Conservation (phyloP, 2,329 filamentous ascomycete genomes). For the Colletotrichum chlorophyti region DNA sequence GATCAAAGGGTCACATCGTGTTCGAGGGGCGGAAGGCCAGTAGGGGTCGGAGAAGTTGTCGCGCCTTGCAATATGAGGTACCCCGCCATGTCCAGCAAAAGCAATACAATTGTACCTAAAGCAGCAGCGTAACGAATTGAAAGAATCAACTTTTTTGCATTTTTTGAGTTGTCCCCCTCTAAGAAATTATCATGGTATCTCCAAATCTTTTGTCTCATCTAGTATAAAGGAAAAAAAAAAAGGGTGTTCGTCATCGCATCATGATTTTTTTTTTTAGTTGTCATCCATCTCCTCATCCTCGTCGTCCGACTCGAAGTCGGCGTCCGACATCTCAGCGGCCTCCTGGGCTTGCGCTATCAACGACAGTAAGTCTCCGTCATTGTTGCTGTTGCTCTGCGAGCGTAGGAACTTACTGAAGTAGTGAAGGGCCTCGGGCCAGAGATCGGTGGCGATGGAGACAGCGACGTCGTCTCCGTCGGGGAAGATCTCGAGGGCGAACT, state of each 20-base stretch:
- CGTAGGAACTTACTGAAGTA: constrained; percentile 78
- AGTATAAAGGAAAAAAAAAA: neutral
- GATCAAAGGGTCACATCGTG: no score
- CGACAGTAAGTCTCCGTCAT: constrained; percentile 24
- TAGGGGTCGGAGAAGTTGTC: no score
- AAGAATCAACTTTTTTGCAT: constrained; percentile 16
- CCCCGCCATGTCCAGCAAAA: no score
- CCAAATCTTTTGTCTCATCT: constrained; percentile 12
- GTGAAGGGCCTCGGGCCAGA: constrained; percentile 87
- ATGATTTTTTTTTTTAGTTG: constrained; percentile 32
- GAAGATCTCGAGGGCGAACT: constrained; percentile 82
- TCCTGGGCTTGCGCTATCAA: constrained; percentile 72
- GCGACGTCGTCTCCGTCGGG: constrained; percentile 86
- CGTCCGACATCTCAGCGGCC: constrained; percentile 69
- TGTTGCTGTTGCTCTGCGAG: neutral
- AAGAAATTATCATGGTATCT: constrained; percentile 23
- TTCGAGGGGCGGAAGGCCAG: no score
- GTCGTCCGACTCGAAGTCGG: constrained; percentile 71
- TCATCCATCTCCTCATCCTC: constrained; percentile 58
- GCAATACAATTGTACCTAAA: no score
- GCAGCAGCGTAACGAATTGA: neutral
- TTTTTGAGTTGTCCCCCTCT: neutral
- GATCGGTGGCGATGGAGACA: constrained; percentile 80
- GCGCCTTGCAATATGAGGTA: no score
- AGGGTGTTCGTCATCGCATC: neutral